Base-by-base conservation (phyloP, 2,329 filamentous ascomycete genomes). In the Fusarium virguliforme region DNA sequence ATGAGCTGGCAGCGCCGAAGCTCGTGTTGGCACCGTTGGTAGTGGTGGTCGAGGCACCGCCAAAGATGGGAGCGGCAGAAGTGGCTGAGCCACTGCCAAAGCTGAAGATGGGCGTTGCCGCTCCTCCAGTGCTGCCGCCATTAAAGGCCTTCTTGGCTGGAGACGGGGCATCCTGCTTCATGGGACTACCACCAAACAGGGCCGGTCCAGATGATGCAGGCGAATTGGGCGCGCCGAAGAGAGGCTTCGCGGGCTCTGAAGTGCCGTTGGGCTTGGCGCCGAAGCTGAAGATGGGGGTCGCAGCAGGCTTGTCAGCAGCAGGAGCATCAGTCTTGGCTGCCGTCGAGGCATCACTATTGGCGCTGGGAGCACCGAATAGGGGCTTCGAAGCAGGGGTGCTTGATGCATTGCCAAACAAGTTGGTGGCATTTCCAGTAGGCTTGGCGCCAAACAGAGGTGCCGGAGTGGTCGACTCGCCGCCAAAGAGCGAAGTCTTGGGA, bases 131-230 rank as follows among this genome's bases (percentile, higher is more conserved):
- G 41, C 57, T 74, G 34, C 65, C 75, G n/a, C 77, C 76, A 40
- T 70, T 72, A 50, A 79, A 79, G 1, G 74, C 61, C 63, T 78
- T 81, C 77, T 83, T 83, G 8, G 78, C 80, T 12, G 80, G 79
- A 3, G 81, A 81, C 7, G 79, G 75, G 6, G 76, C 79, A 62
- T 84, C 81, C 63, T 86, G 81, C 68, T 85, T 84, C 74, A 85
- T 82, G 15, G 81, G 81, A 58, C 82, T 83, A 34, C 81, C 81
- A 54, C 78, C 80, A 71, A 86, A 85, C 65, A 81, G 62, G 22
- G 79, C 74, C 22, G 76, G 55, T 38, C 75, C 57, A 7, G 77
- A 73, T 46, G 75, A 60, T 6, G 79, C 65, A 6, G 79, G 77
- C 30, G 82, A 81, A 63, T 80, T 81, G 30, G 80, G 77, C 8